Conservation (phyloP, 495 filamentous ascomycete species). For the Xylaria grammica region DNA sequence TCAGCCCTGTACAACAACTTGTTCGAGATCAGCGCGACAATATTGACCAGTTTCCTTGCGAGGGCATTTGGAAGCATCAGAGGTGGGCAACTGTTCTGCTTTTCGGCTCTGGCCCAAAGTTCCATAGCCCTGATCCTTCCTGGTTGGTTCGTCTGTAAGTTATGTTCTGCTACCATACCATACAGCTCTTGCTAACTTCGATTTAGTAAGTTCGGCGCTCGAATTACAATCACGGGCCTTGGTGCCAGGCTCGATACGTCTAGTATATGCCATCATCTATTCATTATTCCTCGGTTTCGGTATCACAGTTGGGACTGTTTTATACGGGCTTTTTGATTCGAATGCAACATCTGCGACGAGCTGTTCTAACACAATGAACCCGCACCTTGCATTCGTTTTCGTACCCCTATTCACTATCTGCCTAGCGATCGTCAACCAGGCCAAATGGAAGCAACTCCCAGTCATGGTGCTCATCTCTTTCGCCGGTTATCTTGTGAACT, state of each 20-base stretch:
- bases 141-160: conserved; percentile 74
- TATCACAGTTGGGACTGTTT: conserved; percentile 89
- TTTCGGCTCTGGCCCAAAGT: conserved; percentile 88
- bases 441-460: conserved; percentile 87
- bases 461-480: conserved; percentile 84
- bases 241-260: conserved; percentile 88
- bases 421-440: conserved; percentile 84
- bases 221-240: conserved; percentile 88
- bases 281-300: conserved; percentile 96
- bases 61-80: conserved; percentile 85
- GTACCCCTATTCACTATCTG: conserved; percentile 83
- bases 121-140: conserved; percentile 92
- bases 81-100: conserved; percentile 79
- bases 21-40: conserved; percentile 86
- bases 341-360: conserved; percentile 75
- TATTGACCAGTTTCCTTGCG: conserved; percentile 88
- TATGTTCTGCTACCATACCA: background rate
- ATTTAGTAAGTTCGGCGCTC: conserved; percentile 67
- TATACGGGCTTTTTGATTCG: conserved; percentile 82
- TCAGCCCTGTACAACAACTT: conserved; percentile 87
- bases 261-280: conserved; percentile 96
- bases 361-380: conserved; percentile 67
- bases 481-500: conserved; percentile 86
- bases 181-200: conserved; percentile 20
- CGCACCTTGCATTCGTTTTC: conserved; percentile 72